phyloP scores from a whole-genome alignment of 805 yeast species.

The Soucietia sequanensis region DNA sequence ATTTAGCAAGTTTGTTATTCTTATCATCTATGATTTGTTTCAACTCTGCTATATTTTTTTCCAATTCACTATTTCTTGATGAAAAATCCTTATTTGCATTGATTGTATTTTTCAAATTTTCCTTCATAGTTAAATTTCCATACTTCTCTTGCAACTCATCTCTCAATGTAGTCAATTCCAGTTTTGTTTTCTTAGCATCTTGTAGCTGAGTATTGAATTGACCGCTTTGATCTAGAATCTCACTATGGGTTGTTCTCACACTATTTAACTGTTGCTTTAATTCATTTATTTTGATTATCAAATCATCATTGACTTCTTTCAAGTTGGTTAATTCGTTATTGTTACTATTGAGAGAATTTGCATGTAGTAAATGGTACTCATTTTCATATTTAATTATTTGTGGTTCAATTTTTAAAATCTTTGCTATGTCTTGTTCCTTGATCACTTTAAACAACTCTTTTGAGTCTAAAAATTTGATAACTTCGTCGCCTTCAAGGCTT shows the following conservation, averaged over 20 bases:
- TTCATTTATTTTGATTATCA: constrained; percentile 23
- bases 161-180: constrained; percentile 11
- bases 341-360: constrained; percentile 37
- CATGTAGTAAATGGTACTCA: constrained; percentile 36
- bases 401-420: constrained; percentile 19
- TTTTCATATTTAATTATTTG: constrained; percentile 33
- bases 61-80: constrained; percentile 30
- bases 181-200: constrained; percentile 18
- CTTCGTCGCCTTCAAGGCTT: constrained; percentile 21
- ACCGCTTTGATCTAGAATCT: constrained; percentile 33
- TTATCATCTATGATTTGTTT: constrained; percentile 25
- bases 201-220: constrained; percentile 21
- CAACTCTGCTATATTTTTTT: constrained; percentile 28
- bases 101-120: constrained; percentile 35
- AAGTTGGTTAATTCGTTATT: constrained; percentile 37
- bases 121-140: constrained; percentile 35
- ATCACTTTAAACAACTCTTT: constrained; percentile 13
- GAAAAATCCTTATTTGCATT: constrained; percentile 41
- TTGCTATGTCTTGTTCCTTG: constrained; percentile 7
- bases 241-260: constrained; percentile 34
- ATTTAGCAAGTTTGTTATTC: constrained; percentile 20
- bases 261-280: constrained; percentile 26
- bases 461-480: constrained; percentile 18
- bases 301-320: constrained; percentile 36
- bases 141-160: constrained; percentile 21